Conservation (phyloP, 805 yeast species). For the Saccharomycopsis sp. region DNA sequence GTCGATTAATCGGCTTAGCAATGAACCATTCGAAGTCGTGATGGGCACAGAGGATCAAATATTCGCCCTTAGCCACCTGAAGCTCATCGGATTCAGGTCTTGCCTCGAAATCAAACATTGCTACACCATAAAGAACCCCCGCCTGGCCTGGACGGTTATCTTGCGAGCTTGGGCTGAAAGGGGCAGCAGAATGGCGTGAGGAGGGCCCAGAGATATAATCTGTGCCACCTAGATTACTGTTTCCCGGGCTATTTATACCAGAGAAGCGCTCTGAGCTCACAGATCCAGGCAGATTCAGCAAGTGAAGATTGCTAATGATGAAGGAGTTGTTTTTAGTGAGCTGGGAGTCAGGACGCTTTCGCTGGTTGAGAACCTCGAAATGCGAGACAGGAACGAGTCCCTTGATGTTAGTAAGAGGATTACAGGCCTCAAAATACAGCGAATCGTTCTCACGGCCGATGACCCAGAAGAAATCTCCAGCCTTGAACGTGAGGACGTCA, state of each 20-base stretch:
- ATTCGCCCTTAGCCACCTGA: constrained; percentile 78
- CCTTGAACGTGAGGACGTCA: constrained; percentile 68
- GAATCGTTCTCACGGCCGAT: constrained; percentile 50
- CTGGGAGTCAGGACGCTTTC: constrained; percentile 23
- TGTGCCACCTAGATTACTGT: neutral
- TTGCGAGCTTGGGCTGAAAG: neutral
- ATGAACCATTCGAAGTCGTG: constrained; percentile 97
- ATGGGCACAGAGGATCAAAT: constrained; percentile 89
- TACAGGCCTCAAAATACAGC: constrained; percentile 81
- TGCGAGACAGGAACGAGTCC: constrained; percentile 87
- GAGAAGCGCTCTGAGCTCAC: constrained; percentile 16
- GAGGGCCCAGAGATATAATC: neutral
- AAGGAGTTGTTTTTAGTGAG: constrained; percentile 24
- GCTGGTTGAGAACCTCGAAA: constrained; percentile 59
- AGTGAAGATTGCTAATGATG: constrained; percentile 23
- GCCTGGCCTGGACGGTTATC: constrained; percentile 20
- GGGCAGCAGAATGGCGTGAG: neutral
- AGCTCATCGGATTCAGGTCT: constrained; percentile 75
- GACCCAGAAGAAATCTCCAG: constrained; percentile 89
- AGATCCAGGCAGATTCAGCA: constrained; percentile 22
- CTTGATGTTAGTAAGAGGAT: constrained; percentile 67
- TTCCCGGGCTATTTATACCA: neutral
- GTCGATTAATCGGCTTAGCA: constrained; percentile 88
- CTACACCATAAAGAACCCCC: constrained; percentile 70
- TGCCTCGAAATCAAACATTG: constrained; percentile 81